Conservation (phyloP, 805 yeast species). For the Candida pini region DNA sequence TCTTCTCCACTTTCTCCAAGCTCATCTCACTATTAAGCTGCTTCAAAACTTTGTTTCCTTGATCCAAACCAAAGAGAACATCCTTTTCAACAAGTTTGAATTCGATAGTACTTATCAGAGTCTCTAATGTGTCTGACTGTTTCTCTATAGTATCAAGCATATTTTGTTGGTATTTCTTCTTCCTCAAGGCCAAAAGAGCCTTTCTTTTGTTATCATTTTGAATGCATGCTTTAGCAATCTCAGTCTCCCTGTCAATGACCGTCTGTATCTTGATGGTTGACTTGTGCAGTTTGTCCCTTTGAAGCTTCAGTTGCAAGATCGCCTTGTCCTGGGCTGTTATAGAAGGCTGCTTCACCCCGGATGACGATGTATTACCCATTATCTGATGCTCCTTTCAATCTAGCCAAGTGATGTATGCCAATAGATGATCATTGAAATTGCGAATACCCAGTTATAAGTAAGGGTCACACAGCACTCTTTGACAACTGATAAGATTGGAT, state of each 20-base stretch:
- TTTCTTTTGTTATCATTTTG: slow-evolving; percentile 46
- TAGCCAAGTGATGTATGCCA: no score
- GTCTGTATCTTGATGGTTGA: slow-evolving; percentile 56
- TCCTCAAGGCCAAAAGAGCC: slow-evolving; percentile 66
- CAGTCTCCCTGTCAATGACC: slow-evolving; percentile 56
- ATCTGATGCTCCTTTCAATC: no score
- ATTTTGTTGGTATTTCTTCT: slow-evolving; percentile 76
- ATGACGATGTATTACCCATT: slow-evolving; percentile 29
- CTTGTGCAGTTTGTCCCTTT: slow-evolving; percentile 77
- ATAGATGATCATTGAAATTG: no score
- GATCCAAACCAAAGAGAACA: slow-evolving; percentile 70
- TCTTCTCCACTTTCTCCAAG: slow-evolving; percentile 68
- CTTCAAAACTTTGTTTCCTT: slow-evolving; percentile 74
- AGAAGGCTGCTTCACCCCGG: slow-evolving; percentile 40
- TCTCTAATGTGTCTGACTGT: slow-evolving; percentile 76
- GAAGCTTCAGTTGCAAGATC: slow-evolving; percentile 77
- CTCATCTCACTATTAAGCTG: slow-evolving; percentile 75
- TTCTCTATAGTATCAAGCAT: slow-evolving; percentile 64
- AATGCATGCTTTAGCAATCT: slow-evolving; percentile 52
- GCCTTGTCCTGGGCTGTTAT: slow-evolving; percentile 85
- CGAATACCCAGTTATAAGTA: no score
- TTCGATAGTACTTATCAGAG: slow-evolving; percentile 74
- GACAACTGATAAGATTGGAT: no score
- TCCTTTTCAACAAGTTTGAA: slow-evolving; percentile 86
- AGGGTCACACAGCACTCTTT: no score